Conservation (phyloP, 305 asterid species). For the Solanum chacoense region DNA sequence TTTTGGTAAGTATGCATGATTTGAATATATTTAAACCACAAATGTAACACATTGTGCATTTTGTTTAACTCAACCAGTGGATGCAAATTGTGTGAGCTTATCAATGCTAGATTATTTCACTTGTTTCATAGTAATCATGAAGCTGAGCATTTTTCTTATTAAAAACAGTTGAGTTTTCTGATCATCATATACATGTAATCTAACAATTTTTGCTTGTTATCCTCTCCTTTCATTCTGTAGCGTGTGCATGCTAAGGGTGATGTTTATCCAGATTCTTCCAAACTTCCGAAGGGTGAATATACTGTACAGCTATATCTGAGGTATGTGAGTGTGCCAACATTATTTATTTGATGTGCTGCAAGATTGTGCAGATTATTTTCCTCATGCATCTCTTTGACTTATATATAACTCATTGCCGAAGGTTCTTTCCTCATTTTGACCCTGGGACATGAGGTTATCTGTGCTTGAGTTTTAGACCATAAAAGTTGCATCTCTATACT, state of each 20-base stretch:
- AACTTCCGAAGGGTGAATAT: slow-evolving; percentile 95
- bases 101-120: neutral
- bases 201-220: neutral
- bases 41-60: neutral
- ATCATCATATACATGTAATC: neutral
- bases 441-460: neutral
- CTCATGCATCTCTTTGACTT: neutral
- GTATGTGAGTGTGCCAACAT: slow-evolving; percentile 11
- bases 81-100: neutral
- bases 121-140: neutral
- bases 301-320: slow-evolving; percentile 77
- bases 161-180: neutral
- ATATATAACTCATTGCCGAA: neutral
- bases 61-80: neutral
- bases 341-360: neutral
- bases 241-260: slow-evolving; percentile 88
- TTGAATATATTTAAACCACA: neutral
- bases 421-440: neutral
- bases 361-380: neutral
- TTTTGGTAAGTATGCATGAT: neutral
- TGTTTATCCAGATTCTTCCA: slow-evolving; percentile 73
- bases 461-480: neutral
- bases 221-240: slow-evolving; percentile 33
- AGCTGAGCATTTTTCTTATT: neutral
- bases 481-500: neutral